Percentiles rank a stretch among this genome's conserved stretches.
These are phyloP conservation scores for Phallus indusiatus DNA, from an alignment of 768 basidiomycete genomes.

Conservation along the genomic window DNA sequence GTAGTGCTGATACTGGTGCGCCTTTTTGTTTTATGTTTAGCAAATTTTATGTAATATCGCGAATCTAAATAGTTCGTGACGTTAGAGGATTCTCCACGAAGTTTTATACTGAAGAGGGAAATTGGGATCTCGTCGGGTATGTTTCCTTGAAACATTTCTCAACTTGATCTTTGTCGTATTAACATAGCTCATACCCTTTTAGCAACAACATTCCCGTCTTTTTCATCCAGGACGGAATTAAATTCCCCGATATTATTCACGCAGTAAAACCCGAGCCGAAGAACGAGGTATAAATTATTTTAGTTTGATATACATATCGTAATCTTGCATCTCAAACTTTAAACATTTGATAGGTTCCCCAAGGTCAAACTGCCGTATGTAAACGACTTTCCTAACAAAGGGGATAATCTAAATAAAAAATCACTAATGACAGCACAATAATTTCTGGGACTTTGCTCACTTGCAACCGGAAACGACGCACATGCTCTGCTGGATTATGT, in stretches of 20 bases:
- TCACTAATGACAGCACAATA: conserved; percentile 53
- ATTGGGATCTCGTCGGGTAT: conserved; percentile 69
- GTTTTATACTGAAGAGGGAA: conserved; percentile 78
- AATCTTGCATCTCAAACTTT: not conserved
- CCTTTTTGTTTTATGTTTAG: not conserved
- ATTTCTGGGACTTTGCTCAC: conserved; percentile 79
- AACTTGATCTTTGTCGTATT: not conserved
- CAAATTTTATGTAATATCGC: not conserved
- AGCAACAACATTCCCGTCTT: conserved; percentile 76
- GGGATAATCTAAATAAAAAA: conserved; percentile 12
- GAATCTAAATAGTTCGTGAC: conserved; percentile 62
- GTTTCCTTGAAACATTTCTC: not conserved
- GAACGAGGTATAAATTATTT: conserved; percentile 44
- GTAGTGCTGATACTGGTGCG: conserved; percentile 56
- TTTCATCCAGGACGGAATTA: conserved; percentile 73
- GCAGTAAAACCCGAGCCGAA: conserved; percentile 81
- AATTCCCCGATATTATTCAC: conserved; percentile 82
- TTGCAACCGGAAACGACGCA: conserved; percentile 66
- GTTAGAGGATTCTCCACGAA: conserved; percentile 81
- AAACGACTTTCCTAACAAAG: conserved; percentile 17
- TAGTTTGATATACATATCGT: conserved; percentile 4
- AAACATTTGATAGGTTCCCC: conserved; percentile 35
- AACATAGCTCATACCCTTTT: not conserved
- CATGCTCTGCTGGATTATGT: conserved; percentile 80
- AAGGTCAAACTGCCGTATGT: conserved; percentile 41